Conservation (phyloP, 768 basidiomycete species). For the Tulasnella sp. region DNA sequence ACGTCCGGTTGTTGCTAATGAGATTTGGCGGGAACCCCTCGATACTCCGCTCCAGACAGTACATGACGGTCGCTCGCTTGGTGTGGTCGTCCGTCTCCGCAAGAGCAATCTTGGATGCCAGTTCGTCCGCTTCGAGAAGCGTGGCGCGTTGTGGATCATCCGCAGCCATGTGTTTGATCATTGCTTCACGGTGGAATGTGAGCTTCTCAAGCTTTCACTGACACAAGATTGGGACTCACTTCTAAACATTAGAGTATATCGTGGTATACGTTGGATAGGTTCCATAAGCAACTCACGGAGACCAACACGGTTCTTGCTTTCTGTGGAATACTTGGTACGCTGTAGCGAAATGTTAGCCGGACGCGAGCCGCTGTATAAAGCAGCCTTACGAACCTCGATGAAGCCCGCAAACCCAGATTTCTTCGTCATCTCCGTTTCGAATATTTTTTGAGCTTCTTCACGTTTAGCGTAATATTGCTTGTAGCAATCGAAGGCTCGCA, state of each 20-base stretch:
- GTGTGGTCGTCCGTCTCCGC: slow-evolving; percentile 92
- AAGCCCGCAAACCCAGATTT: slow-evolving; percentile 74
- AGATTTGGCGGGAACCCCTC: slow-evolving; percentile 86
- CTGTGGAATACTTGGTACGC: slow-evolving; percentile 78
- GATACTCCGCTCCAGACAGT: slow-evolving; percentile 72
- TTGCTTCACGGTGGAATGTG: slow-evolving; percentile 38
- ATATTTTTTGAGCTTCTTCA: slow-evolving; percentile 84
- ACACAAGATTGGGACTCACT: slow-evolving; percentile 26
- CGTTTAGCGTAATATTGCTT: slow-evolving; percentile 85
- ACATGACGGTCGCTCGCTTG: slow-evolving; percentile 79
- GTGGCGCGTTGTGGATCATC: slow-evolving; percentile 70
- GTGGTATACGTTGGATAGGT: slow-evolving; percentile 89
- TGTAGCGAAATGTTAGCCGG: slow-evolving; percentile 30
- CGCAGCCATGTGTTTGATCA: slow-evolving; percentile 81
- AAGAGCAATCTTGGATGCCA: slow-evolving; percentile 82
- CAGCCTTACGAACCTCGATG: slow-evolving; percentile 62
- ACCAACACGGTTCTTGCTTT: slow-evolving; percentile 71
- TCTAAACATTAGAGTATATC: slow-evolving; percentile 88
- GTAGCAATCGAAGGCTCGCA: slow-evolving; percentile 83
- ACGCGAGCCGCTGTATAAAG: slow-evolving; percentile 19
- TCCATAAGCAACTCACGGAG: slow-evolving; percentile 91
- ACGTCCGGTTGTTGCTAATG: slow-evolving; percentile 81
- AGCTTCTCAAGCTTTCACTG: neutral
- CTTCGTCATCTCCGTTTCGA: slow-evolving; percentile 74
- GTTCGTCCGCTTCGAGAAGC: slow-evolving; percentile 74